phyloP scores from a whole-genome alignment of 148 eudicot genomes.

The Fagopyrum homotropicum region DNA sequence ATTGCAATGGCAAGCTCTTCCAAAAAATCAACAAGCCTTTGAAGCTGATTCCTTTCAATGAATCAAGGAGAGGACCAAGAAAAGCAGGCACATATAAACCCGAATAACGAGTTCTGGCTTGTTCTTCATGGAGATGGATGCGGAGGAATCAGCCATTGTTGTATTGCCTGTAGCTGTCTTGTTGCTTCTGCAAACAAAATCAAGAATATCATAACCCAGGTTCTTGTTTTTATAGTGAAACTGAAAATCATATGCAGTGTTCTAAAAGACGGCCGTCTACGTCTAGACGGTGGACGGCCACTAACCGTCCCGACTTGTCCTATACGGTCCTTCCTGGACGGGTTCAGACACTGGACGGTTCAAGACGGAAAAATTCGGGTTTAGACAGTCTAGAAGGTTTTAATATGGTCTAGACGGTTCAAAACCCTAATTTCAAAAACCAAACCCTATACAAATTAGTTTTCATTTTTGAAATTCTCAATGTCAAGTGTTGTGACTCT shows the following conservation, averaged over 20 bases:
- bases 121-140: conserved; percentile 10
- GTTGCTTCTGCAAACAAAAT: conserved; percentile 7
- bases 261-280: too few species aligned
- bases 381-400: too few species aligned
- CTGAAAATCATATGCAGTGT: background rate
- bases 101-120: background rate
- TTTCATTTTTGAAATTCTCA: too few species aligned
- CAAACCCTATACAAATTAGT: too few species aligned
- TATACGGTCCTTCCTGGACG: too few species aligned
- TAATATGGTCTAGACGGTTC: too few species aligned
- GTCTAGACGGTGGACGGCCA: too few species aligned
- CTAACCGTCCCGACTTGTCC: too few species aligned
- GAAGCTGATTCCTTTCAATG: background rate
- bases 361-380: too few species aligned
- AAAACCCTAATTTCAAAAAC: too few species aligned
- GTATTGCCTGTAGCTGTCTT: background rate
- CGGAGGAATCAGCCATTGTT: background rate
- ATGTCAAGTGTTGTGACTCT: too few species aligned
- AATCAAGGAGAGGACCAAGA: background rate
- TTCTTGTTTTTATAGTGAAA: background rate
- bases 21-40: background rate
- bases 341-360: too few species aligned
- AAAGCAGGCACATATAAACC: background rate
- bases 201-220: background rate
- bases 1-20: background rate